Conservation (phyloP, 164 flowering plant species). For the Vitis vinifera region DNA sequence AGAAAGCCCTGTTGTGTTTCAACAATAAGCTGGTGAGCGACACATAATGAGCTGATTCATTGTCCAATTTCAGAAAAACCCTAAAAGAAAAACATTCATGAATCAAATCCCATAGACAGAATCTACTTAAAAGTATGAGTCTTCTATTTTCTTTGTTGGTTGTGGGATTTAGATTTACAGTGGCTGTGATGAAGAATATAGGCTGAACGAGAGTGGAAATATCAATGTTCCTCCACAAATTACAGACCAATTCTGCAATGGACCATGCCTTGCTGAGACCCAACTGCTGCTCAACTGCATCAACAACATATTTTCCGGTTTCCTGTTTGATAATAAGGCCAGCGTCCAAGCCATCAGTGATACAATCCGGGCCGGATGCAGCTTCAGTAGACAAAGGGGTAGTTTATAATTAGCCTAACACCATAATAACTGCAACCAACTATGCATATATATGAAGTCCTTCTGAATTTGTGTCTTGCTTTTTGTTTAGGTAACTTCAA, state of each 20-base stretch:
- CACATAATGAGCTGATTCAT: not conserved
- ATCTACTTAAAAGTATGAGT: not conserved
- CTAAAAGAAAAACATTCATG: not conserved
- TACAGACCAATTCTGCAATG: slow-evolving; percentile 35
- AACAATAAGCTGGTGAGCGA: slow-evolving; percentile 27
- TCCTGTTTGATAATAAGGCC: slow-evolving; percentile 33
- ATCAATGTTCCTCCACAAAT: slow-evolving; percentile 27
- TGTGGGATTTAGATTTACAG: slow-evolving; percentile 23
- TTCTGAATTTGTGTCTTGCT: not conserved
- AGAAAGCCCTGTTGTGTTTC: slow-evolving; percentile 30
- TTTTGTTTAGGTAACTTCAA: slow-evolving; percentile 23
- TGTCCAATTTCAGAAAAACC: not conserved
- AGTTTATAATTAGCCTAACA: not conserved
- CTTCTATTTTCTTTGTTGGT: not conserved
- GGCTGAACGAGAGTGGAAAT: slow-evolving; percentile 29
- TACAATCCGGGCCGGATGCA: slow-evolving; percentile 31
- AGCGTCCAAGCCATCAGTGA: slow-evolving; percentile 18
- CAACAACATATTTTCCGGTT: slow-evolving; percentile 20
- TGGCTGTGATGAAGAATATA: slow-evolving; percentile 27
- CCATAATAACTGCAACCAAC: not conserved
- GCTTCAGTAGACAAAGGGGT: slow-evolving; percentile 33
- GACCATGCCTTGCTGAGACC: slow-evolving; percentile 44
- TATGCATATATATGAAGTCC: not conserved
- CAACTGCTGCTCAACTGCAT: slow-evolving; percentile 33
- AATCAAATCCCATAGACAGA: not conserved